A percentile compares a stretch with the other conserved stretches of the same genome.
Evolutionary conservation across 2,329 filamentous ascomycete genomes (phyloP).

Genomic region (Clathrospora elynae): DNA sequence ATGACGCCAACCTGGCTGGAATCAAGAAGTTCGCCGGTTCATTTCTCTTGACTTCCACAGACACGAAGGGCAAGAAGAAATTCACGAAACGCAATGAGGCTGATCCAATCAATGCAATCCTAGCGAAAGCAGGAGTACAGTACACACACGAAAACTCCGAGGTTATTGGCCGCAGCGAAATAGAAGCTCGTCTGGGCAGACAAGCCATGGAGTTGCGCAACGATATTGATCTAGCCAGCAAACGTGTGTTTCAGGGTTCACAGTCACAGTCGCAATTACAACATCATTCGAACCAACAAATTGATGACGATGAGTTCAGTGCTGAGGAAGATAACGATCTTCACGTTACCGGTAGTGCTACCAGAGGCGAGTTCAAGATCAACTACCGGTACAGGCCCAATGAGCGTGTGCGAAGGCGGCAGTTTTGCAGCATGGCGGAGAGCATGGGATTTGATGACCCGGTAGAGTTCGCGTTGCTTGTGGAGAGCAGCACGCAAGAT

Average conservation of each 20-base stretch:
- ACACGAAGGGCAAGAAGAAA: conserved; percentile 44
- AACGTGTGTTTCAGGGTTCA: conserved; percentile 62
- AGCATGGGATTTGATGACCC: conserved; percentile 76
- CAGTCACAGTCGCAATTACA: conserved; percentile 41
- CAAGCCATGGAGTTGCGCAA: conserved; percentile 69
- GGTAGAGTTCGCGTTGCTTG: conserved; percentile 84
- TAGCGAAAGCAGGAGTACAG: conserved; percentile 84
- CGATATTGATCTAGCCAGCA: conserved; percentile 57
- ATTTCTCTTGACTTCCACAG: conserved; percentile 30
- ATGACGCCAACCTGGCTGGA: conserved; percentile 57
- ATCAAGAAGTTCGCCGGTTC: conserved; percentile 58
- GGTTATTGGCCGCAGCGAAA: conserved; percentile 86
- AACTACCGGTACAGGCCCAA: conserved; percentile 73
- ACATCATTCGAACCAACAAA: conserved; percentile 11
- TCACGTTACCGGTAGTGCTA: conserved; percentile 12
- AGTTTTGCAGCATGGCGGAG: conserved; percentile 89
- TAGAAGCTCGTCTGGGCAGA: conserved; percentile 84
- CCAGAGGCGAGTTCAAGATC: conserved; percentile 49
- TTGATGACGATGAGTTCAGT: conserved; percentile 24
- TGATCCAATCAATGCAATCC: conserved; percentile 86
- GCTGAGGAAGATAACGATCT: conserved; percentile 27
- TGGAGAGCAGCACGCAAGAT: conserved; percentile 88
- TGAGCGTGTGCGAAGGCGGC: conserved; percentile 72
- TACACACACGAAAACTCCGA: conserved; percentile 98
- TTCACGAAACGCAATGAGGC: conserved; percentile 54